Conservation (phyloP, 257 asterid species). For the Plantago ovata region DNA sequence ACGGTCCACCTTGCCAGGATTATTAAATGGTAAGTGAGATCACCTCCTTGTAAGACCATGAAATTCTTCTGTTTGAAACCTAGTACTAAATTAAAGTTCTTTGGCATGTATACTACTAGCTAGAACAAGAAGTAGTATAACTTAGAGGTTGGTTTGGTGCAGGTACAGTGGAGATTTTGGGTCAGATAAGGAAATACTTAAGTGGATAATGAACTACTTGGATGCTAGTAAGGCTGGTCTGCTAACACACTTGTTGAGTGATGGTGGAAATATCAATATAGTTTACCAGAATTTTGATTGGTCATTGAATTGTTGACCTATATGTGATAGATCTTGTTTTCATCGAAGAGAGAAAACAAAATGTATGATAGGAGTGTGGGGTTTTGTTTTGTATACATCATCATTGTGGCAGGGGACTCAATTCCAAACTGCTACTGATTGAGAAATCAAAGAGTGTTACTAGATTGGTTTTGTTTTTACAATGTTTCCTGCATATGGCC, state of each 20-base stretch:
- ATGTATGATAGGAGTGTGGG: too few species aligned
- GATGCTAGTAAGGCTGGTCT: slow-evolving; percentile 91
- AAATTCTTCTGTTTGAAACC: background rate
- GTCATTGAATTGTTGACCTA: slow-evolving; percentile 58
- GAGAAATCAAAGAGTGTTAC: too few species aligned
- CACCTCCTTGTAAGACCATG: background rate
- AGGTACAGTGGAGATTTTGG: slow-evolving; percentile 93
- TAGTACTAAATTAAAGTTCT: background rate
- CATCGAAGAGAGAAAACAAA: too few species aligned
- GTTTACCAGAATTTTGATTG: slow-evolving; percentile 67
- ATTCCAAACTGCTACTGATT: too few species aligned
- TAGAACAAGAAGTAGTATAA: background rate
- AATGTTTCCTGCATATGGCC: too few species aligned
- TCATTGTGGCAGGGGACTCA: too few species aligned
- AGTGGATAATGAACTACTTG: slow-evolving; percentile 65
- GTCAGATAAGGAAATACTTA: slow-evolving; percentile 59
- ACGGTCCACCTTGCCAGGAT: slow-evolving; percentile 59
- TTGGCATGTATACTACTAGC: too few species aligned
- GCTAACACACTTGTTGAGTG: slow-evolving; percentile 66
- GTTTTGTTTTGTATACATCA: too few species aligned
- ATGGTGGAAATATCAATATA: slow-evolving; percentile 59
- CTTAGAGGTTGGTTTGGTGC: slow-evolving; percentile 11
- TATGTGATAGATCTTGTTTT: background rate
- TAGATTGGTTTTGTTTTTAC: too few species aligned
- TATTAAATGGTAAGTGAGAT: slow-evolving; percentile 59